phyloP scores from a whole-genome alignment of 202 grass and related monocot species.

The Digitaria exilis region DNA sequence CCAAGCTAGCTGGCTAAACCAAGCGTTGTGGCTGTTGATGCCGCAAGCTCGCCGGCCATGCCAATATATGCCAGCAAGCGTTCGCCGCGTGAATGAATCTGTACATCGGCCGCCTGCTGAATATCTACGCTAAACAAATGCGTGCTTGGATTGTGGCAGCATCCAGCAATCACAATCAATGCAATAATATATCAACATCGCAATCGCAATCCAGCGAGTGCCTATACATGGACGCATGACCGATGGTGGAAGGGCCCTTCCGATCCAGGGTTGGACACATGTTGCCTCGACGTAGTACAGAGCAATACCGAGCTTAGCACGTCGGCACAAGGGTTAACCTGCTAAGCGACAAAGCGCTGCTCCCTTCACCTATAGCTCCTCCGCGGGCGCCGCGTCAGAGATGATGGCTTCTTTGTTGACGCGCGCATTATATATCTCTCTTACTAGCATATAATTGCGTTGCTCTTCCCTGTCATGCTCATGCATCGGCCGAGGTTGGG shows the following conservation, averaged over 20 bases:
- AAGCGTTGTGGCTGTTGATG: too few relatives aligned
- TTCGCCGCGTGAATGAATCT: neutral
- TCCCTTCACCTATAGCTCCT: neutral
- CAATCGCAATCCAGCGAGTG: neutral
- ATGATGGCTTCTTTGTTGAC: neutral
- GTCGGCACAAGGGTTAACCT: neutral
- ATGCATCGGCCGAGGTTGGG: too few relatives aligned
- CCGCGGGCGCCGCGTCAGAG: neutral
- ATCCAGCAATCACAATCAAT: neutral
- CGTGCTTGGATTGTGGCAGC: neutral
- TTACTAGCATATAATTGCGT: too few relatives aligned
- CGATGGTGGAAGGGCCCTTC: neutral
- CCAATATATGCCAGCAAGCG: neutral
- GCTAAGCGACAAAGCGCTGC: neutral
- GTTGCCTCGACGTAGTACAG: neutral
- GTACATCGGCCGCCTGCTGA: too few relatives aligned
- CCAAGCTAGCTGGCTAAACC: too few relatives aligned
- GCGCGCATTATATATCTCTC: too few relatives aligned
- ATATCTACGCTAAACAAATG: neutral
- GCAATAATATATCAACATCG: neutral
- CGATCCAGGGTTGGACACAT: neutral
- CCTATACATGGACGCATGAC: neutral
- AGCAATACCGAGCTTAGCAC: too few relatives aligned
- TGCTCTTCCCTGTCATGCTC: too few relatives aligned
- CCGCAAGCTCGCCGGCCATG: too few relatives aligned